Evolutionary conservation across 129 eudicot species (phyloP).

Genomic region (Calendula officinalis): DNA sequence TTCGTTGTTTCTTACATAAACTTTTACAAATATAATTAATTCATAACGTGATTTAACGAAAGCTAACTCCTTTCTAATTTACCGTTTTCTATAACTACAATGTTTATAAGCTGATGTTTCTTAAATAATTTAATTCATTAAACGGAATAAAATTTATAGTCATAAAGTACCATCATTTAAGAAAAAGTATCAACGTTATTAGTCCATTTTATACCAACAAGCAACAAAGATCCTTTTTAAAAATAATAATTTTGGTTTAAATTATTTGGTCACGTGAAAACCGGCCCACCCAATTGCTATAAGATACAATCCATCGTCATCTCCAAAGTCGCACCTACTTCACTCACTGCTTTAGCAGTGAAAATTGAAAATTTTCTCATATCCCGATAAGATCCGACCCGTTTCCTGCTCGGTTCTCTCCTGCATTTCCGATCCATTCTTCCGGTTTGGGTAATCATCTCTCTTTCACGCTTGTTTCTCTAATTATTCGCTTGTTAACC

Average conservation of each 20-base stretch:
- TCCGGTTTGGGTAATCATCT: slow-evolving; percentile 15
- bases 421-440: slow-evolving; percentile 1
- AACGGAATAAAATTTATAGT: too few species aligned
- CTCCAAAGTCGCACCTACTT: slow-evolving; percentile 27
- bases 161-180: too few species aligned
- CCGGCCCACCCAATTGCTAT: slow-evolving; percentile 26
- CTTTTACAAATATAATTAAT: too few species aligned
- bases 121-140: too few species aligned
- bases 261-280: slow-evolving; percentile 22
- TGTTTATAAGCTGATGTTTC: too few species aligned
- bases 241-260: not conserved
- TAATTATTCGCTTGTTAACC: slow-evolving; percentile 2
- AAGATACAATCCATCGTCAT: slow-evolving; percentile 34
- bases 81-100: too few species aligned
- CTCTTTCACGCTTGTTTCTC: not conserved
- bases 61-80: too few species aligned
- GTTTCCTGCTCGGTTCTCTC: slow-evolving; percentile 8
- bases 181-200: too few species aligned
- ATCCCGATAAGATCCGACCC: slow-evolving; percentile 31
- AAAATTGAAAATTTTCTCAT: not conserved
- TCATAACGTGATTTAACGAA: too few species aligned
- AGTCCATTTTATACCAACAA: not conserved
- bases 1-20: too few species aligned
- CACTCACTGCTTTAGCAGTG: slow-evolving; percentile 40
- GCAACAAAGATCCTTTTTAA: not conserved